phyloP scores from a whole-genome alignment of 2,329 filamentous ascomycete genomes.

The Stachybotrys chlorohalonatus region DNA sequence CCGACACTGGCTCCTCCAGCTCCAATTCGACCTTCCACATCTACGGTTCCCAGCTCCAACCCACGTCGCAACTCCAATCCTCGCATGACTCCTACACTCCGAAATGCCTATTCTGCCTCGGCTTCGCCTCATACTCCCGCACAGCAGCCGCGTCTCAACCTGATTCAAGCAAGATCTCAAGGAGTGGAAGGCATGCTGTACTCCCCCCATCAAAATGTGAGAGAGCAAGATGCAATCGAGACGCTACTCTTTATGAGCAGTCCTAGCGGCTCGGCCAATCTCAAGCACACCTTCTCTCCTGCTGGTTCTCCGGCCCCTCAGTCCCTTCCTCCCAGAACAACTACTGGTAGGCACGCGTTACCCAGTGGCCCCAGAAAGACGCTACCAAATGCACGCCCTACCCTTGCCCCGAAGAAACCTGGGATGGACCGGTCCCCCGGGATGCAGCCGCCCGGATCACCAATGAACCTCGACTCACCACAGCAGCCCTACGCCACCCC shows the following conservation, averaged over 20 bases:
- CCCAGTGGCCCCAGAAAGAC: slow-evolving; percentile 43
- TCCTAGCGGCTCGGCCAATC: slow-evolving; percentile 59
- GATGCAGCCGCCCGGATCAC: slow-evolving; percentile 26
- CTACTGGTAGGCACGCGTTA: slow-evolving; percentile 24
- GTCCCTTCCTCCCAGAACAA: slow-evolving; percentile 5
- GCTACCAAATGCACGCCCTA: slow-evolving; percentile 38
- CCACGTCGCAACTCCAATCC: slow-evolving; percentile 42
- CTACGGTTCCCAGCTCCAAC: slow-evolving; percentile 22
- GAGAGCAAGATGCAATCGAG: slow-evolving; percentile 76
- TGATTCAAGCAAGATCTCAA: slow-evolving; percentile 19
- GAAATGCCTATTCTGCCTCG: slow-evolving; percentile 30
- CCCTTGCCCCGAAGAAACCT: slow-evolving; percentile 31
- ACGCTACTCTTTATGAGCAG: slow-evolving; percentile 76
- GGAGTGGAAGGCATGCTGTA: slow-evolving; percentile 47
- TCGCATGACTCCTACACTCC: slow-evolving; percentile 37
- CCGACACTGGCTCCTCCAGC: slow-evolving; percentile 42
- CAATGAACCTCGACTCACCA: slow-evolving; percentile 38
- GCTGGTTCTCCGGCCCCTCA: slow-evolving; percentile 25
- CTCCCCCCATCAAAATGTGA: slow-evolving; percentile 55
- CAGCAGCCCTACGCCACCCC: slow-evolving; percentile 17
- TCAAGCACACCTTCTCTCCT: slow-evolving; percentile 46
- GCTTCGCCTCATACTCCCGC: slow-evolving; percentile 35
- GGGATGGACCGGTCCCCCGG: slow-evolving; percentile 39
- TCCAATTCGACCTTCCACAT: slow-evolving; percentile 41
- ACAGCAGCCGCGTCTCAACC: slow-evolving; percentile 21